Evolutionary conservation across 257 asterid genomes (phyloP).

Genomic region (Scutellaria galericulata): DNA sequence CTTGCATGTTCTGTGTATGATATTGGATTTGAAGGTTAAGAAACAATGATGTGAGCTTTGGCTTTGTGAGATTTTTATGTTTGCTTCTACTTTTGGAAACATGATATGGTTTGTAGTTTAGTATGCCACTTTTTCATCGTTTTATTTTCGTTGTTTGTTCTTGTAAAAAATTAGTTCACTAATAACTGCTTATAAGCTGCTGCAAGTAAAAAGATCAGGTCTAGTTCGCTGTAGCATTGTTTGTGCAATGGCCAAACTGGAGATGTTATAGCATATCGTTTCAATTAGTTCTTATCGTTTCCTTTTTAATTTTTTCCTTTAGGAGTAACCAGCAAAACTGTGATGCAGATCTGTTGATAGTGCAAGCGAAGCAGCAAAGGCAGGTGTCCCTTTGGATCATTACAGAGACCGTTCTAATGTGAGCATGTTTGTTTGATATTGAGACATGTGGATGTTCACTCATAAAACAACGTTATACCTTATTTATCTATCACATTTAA

Average conservation of each 20-base stretch:
- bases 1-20: not conserved
- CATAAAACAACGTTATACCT: not conserved
- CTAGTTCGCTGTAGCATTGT: slow-evolving; percentile 9
- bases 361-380: slow-evolving; percentile 88
- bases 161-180: not conserved
- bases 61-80: no score
- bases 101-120: not conserved
- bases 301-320: slow-evolving; percentile 28
- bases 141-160: no score
- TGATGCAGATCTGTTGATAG: slow-evolving; percentile 73
- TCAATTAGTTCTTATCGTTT: slow-evolving; percentile 10
- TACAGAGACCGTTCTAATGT: slow-evolving; percentile 54
- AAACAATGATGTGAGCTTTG: no score
- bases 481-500: not conserved
- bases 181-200: not conserved
- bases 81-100: not conserved
- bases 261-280: slow-evolving; percentile 1
- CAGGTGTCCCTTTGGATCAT: slow-evolving; percentile 76
- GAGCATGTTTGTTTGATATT: slow-evolving; percentile 24
- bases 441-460: not conserved
- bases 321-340: slow-evolving; percentile 44
- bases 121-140: no score
- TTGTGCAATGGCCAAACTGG: not conserved
- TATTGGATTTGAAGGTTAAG: no score
- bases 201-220: not conserved